phyloP scores from a whole-genome alignment of 371 early-diverging fungal species.

The Syncephalis plumigaleata region DNA sequence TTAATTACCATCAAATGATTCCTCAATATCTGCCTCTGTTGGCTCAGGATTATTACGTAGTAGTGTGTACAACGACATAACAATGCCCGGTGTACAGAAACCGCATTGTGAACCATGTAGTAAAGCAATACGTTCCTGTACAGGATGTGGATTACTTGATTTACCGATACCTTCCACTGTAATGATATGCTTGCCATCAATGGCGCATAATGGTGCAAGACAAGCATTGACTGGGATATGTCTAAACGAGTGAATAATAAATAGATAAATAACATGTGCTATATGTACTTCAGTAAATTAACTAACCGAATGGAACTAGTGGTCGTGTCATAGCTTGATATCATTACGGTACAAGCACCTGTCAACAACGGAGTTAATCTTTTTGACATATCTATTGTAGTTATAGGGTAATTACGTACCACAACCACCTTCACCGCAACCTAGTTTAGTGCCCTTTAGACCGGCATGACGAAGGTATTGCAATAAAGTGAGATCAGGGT shows the following conservation, averaged over 20 bases:
- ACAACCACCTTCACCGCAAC: slow-evolving; percentile 56
- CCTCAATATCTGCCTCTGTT: slow-evolving; percentile 47
- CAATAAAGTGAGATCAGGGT: slow-evolving; percentile 37
- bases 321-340: slow-evolving; percentile 29
- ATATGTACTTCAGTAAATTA: neutral
- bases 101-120: slow-evolving; percentile 59
- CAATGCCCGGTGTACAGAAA: slow-evolving; percentile 71
- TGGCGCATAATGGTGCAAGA: slow-evolving; percentile 41
- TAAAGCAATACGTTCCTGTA: slow-evolving; percentile 39
- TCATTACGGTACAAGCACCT: slow-evolving; percentile 63
- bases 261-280: neutral
- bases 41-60: slow-evolving; percentile 41
- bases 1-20: slow-evolving; percentile 47
- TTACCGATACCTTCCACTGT: slow-evolving; percentile 63
- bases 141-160: slow-evolving; percentile 41
- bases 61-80: slow-evolving; percentile 59
- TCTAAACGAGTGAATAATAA: slow-evolving; percentile 10
- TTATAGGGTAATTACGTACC: slow-evolving; percentile 11
- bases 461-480: slow-evolving; percentile 45
- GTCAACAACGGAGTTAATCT: neutral
- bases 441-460: slow-evolving; percentile 63
- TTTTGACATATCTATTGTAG: neutral
- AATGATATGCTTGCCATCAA: slow-evolving; percentile 60
- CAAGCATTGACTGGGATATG: slow-evolving; percentile 51
- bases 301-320: neutral